These are phyloP conservation scores for Dillenia turbinata DNA, from an alignment of 164 flowering plant species.

Conservation along the genomic window DNA sequence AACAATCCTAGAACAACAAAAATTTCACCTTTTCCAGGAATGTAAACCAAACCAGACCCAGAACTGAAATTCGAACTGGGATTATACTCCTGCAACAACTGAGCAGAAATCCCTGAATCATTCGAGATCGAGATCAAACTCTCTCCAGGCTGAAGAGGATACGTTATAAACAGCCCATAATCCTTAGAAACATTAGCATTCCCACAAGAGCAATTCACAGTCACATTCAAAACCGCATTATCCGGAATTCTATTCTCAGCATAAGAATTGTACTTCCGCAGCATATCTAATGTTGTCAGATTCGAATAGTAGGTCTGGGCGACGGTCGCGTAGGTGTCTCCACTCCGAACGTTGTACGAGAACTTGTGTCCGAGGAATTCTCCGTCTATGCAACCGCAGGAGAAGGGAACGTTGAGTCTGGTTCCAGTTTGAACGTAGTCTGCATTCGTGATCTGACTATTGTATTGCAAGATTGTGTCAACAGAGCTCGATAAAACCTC, in stretches of 20 bases:
- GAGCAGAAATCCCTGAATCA: constrained; percentile 4
- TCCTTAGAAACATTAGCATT: constrained; percentile 19
- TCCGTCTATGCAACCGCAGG: constrained; percentile 32
- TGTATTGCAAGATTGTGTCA: constrained; percentile 16
- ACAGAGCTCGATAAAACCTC: not conserved
- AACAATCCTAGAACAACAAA: not conserved
- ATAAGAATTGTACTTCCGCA: constrained; percentile 13
- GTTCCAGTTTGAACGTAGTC: constrained; percentile 12
- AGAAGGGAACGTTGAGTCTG: constrained; percentile 34
- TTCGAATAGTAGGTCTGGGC: constrained; percentile 18
- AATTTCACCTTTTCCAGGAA: constrained; percentile 34
- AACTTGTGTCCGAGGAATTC: constrained; percentile 21
- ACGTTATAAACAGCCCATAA: constrained; percentile 49
- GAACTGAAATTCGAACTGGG: constrained; percentile 16
- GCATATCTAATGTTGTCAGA: constrained; percentile 14
- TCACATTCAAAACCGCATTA: constrained; percentile 24
- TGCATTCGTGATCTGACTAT: constrained; percentile 15
- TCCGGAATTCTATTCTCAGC: constrained; percentile 8
- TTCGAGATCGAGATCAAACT: constrained; percentile 20
- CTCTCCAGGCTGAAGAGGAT: constrained; percentile 35
- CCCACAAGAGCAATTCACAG: constrained; percentile 51
- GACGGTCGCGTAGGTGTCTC: constrained; percentile 16
- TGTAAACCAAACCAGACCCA: constrained; percentile 23
- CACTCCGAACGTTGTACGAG: not conserved
- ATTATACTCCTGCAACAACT: constrained; percentile 29